These are phyloP conservation scores for Pichia thaimueangensis DNA, from an alignment of 805 yeast genomes.

Conservation along the genomic window DNA sequence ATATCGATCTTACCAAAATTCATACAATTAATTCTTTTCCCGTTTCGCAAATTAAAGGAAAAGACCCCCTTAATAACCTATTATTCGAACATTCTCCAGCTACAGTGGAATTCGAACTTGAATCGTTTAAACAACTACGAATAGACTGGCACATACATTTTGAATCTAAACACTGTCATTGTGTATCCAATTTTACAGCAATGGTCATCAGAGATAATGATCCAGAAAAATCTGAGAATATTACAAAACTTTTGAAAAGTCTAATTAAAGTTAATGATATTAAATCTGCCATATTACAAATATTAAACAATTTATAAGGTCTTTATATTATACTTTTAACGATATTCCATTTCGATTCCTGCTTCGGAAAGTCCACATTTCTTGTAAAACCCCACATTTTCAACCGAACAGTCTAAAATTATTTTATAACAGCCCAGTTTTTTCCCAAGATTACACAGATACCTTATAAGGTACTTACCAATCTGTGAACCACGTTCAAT, in stretches of 20 bases:
- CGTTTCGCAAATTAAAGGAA: neutral
- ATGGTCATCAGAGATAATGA: conserved; percentile 5
- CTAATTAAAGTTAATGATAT: conserved; percentile 8
- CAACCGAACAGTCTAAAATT: conserved; percentile 81
- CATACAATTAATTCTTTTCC: neutral
- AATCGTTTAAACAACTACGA: neutral
- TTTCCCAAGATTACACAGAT: conserved; percentile 54
- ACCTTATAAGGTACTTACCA: conserved; percentile 61
- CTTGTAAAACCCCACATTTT: conserved; percentile 77
- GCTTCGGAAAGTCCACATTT: conserved; percentile 72
- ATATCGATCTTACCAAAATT: neutral
- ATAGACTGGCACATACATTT: conserved; percentile 1
- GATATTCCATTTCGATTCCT: conserved; percentile 63
- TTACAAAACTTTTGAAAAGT: conserved; percentile 7
- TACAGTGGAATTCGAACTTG: neutral
- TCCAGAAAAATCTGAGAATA: neutral
- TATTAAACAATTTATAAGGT: conserved; percentile 5
- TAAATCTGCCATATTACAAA: conserved; percentile 6
- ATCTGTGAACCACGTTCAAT: conserved; percentile 78
- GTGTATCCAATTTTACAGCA: conserved; percentile 7
- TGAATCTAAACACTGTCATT: neutral
- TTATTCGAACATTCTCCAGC: conserved; percentile 5
- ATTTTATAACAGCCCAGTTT: conserved; percentile 75
- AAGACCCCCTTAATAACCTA: neutral
- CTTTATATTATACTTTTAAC: conserved; percentile 25